These are phyloP conservation scores for Triticum monococcum DNA, from an alignment of 176 grass and related monocot genomes.

Conservation along the genomic window DNA sequence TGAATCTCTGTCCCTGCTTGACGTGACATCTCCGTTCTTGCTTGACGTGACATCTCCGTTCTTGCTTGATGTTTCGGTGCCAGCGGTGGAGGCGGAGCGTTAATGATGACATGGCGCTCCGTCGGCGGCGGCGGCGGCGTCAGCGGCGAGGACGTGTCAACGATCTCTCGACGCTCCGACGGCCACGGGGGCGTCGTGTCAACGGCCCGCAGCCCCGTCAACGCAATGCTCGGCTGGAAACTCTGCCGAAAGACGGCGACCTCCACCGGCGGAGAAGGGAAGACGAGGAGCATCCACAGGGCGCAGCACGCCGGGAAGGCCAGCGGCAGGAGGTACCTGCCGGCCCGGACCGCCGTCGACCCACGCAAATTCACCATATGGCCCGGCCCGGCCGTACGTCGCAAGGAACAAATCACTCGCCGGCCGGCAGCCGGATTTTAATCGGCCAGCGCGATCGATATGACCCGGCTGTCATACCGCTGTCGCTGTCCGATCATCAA, in stretches of 20 bases:
- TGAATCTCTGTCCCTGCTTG: not conserved
- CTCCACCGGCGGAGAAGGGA: conserved; percentile 5
- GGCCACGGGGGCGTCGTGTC: not conserved
- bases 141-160: not conserved
- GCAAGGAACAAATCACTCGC: not conserved
- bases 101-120: not conserved
- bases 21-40: not conserved
- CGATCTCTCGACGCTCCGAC: not conserved
- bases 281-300: conserved; percentile 33
- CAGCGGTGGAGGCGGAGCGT: not conserved
- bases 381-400: not conserved
- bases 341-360: conserved; percentile 15
- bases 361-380: conserved; percentile 31
- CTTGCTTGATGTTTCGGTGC: not conserved
- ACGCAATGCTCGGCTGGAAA: not conserved
- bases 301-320: conserved; percentile 32
- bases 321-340: conserved; percentile 25
- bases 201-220: not conserved
- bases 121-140: not conserved
- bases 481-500: not conserved
- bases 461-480: not conserved
- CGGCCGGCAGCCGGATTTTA: not conserved
- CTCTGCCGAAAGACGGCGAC: not conserved
- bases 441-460: conserved; percentile 6
- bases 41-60: not conserved